Evolutionary conservation across 441 rosid species (phyloP), one percentile per base, ranked within the genome.

Genomic region (Pelargonium cotyledonis): DNA sequence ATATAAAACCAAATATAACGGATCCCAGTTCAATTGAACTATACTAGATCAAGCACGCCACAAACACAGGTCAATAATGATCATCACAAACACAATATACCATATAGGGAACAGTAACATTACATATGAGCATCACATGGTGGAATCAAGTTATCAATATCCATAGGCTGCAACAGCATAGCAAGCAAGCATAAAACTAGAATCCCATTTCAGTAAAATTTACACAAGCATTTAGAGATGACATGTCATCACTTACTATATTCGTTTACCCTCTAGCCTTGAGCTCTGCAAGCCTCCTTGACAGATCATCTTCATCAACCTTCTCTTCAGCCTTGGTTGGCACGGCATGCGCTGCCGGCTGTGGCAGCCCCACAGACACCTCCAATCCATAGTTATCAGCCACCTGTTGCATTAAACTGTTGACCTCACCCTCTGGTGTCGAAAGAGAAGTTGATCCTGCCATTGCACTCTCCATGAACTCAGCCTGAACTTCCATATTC

Each of bases 391-490:
- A 89, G 76, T 88, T 87, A 77, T 92, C 96, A 19, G 96, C 97
- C 18, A 92, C 97, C 72, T 92, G 96, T 67, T 92, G 97, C 96
- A 92, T 92, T 85, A 92, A 79, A 83, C 91, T 88, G 83, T 87
- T 92, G 65, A 92, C 97, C 71, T 92, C 95, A 14, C 95, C 97
- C 76, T 92, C 96, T 10, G 96, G 95, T 12, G 96, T 92, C 65
- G 97, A 92, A 75, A 92, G 79, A 0, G 96, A 88, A 58, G 96
- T 88, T 3, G 97, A 92, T 7, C 96, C 95, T 68, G 97, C 95
- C 97, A 92, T 92, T n/a, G 97, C 84, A 46, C 80, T 88, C 88
- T 92, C 97, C 96, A 89, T 88, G 83, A 92, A 92, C 82, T 87
- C 96, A 46, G 95, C 96, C 81, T 92, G 97, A 23, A 88, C 97